Evolutionary conservation across 2,329 filamentous ascomycete species (phyloP).

Genomic region (Fusarium sp.): DNA sequence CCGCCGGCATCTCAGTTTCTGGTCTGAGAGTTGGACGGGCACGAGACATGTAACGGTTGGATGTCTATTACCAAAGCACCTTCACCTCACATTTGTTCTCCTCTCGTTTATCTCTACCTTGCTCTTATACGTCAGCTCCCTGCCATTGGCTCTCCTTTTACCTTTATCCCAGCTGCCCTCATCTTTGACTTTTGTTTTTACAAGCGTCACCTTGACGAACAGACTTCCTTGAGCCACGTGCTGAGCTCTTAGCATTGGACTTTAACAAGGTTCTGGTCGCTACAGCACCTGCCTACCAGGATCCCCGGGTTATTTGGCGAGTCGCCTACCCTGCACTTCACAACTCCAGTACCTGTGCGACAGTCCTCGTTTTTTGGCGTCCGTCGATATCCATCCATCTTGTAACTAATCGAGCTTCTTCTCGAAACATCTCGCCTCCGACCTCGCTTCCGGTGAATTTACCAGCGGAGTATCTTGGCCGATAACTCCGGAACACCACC

Average conservation of each 20-base stretch:
- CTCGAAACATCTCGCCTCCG: conserved; percentile 1
- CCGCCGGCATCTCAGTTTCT: conserved; percentile 41
- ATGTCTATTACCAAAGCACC: conserved; percentile 50
- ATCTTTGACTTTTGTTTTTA: background rate
- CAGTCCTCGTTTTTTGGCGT: background rate
- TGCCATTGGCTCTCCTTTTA: conserved; percentile 9
- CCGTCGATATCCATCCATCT: background rate
- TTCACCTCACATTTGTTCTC: conserved; percentile 28
- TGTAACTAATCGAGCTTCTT: background rate
- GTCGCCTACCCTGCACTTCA: conserved; percentile 24
- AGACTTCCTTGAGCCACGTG: background rate
- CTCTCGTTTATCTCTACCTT: conserved; percentile 6
- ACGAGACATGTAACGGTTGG: conserved; percentile 54
- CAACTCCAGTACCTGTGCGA: background rate
- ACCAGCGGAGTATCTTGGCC: conserved; percentile 7
- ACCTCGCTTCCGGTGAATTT: background rate
- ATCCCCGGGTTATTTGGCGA: background rate
- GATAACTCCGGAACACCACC: conserved; percentile 29
- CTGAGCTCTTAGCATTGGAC: background rate
- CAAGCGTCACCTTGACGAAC: background rate
- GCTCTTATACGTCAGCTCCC: conserved; percentile 1
- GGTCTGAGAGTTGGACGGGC: conserved; percentile 52
- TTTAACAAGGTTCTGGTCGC: background rate
- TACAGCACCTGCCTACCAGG: background rate
- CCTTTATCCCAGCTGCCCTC: background rate